phyloP scores from a whole-genome alignment of 1,284 basidiomycete species.

The Cryptococcus sp. region DNA sequence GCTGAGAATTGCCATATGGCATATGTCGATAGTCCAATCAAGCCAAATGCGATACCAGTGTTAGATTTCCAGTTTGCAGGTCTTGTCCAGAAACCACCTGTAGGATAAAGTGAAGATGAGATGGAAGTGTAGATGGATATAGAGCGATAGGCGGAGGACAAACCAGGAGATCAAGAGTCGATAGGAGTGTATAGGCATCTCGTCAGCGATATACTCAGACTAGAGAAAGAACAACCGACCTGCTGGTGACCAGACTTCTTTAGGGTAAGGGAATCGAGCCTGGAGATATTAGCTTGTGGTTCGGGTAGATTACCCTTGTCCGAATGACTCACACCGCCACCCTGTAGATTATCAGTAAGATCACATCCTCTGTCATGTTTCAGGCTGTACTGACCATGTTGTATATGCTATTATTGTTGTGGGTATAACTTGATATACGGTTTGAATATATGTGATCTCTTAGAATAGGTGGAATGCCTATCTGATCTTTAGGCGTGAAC shows the following conservation, averaged over 20 bases:
- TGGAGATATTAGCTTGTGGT: constrained; percentile 1
- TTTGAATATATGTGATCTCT: too few species aligned
- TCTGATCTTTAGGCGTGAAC: too few species aligned
- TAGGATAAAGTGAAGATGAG: not conserved
- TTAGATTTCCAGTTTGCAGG: constrained; percentile 54
- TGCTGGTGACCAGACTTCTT: constrained; percentile 56
- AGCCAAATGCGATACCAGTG: constrained; percentile 50
- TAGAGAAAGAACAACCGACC: constrained; percentile 17
- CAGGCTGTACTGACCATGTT: constrained; percentile 1
- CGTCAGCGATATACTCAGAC: not conserved
- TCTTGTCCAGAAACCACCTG: constrained; percentile 57
- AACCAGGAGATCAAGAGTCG: too few species aligned
- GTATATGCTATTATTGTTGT: not conserved
- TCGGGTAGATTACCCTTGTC: too few species aligned
- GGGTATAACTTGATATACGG: too few species aligned
- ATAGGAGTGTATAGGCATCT: not conserved
- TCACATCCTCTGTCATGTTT: not conserved
- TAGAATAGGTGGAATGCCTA: too few species aligned
- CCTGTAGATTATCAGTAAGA: not conserved
- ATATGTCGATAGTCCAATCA: constrained; percentile 49
- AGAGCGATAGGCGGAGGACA: not conserved
- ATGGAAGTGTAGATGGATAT: not conserved
- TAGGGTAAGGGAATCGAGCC: constrained; percentile 55
- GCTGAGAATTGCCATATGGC: constrained; percentile 53
- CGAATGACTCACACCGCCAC: constrained; percentile 7